Base-by-base conservation (phyloP, 2,329 filamentous ascomycete genomes). In the Xylaria sp. region DNA sequence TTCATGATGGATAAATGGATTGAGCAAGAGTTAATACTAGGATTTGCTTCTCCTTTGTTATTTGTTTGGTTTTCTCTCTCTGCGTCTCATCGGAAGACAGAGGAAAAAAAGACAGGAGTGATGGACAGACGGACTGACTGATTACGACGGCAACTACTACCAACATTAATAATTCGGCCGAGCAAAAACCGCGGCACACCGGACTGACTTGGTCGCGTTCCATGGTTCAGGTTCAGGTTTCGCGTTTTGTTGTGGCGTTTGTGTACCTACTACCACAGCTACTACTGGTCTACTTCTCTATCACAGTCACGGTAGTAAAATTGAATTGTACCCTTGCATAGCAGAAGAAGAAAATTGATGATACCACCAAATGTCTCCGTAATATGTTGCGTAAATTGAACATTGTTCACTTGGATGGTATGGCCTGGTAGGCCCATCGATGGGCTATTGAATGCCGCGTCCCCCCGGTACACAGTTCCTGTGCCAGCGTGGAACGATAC, bases 241-340 rank as follows among this genome's bases (percentile, higher is more conserved):
- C 46, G 45, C 38, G 37, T 45, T 53, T 42, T 54, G 35, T 45
- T 9, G 43, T 47, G 46, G 51, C 57, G 52, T 61, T 53, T 61
- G 61, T 64, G 61, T 57, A 61, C 53, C 47, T 57, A 57, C 52
- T 56, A 31, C 35, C 53, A 23, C 40, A 28, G 21, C n/a, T 23
- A 8, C 49, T 38, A 33, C 17, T 35, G 19, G 25, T 15, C 15
- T 40, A 35, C 35, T 31, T 31, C 28, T 31, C n/a, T 51, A 52
- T 21, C 19, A 59, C 53, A 54, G 55, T 54, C 35, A 59, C 37
- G 55, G 50, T 55, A 50, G 60, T 55, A 50, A 55, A 63, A 54
- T 54, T 38, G 37, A 57, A 37, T 7, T 37, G 15, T 9, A n/a
- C 31, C 37, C n/a, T 53, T 45, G 38, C 40, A 57, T 42, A 42